Evolutionary conservation across 106 monocot genomes (phyloP).

Genomic region (Allium fistulosum): DNA sequence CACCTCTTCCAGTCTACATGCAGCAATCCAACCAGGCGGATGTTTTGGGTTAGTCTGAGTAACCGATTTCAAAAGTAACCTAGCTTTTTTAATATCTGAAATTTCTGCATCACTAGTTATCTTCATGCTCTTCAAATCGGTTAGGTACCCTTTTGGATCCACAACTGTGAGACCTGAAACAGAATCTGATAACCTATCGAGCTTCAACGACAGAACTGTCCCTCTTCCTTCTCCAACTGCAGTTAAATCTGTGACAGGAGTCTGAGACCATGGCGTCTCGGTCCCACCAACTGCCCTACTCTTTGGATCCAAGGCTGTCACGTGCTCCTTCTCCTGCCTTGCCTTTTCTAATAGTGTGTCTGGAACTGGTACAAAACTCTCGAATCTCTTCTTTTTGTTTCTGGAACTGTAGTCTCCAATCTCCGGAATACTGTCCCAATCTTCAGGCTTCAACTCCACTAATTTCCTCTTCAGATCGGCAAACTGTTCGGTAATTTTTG

Average conservation of each 20-base stretch:
- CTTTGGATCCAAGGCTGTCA: conserved; percentile 88
- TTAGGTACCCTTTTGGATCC: conserved; percentile 94
- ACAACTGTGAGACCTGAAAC: conserved; percentile 89
- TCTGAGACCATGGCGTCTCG: conserved; percentile 91
- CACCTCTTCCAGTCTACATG: conserved; percentile 91
- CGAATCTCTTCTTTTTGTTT: conserved; percentile 98
- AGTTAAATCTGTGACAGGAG: conserved; percentile 88
- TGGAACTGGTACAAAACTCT: conserved; percentile 96
- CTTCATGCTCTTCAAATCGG: conserved; percentile 99
- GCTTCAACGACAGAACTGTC: conserved; percentile 83
- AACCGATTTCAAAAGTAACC: conserved; percentile 87
- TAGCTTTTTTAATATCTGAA: conserved; percentile 96
- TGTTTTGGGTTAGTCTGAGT: conserved; percentile 97
- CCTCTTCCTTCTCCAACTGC: conserved; percentile 96
- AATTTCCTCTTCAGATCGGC: conserved; percentile 93
- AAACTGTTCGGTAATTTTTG: conserved; percentile 97
- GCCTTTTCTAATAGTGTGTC: conserved; percentile 96
- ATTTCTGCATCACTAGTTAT: conserved; percentile 97
- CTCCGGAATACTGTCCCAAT: conserved; percentile 98
- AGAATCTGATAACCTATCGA: conserved; percentile 92
- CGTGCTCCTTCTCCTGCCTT: conserved; percentile 92
- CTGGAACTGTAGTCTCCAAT: conserved; percentile 88
- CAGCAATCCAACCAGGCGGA: conserved; percentile 97
- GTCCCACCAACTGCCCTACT: conserved; percentile 81
- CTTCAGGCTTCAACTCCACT: conserved; percentile 49